A percentile compares a stretch with the other conserved stretches of the same genome.
phyloP scores from a whole-genome alignment of 2,329 filamentous ascomycete species.

The Fusarium domesticum region DNA sequence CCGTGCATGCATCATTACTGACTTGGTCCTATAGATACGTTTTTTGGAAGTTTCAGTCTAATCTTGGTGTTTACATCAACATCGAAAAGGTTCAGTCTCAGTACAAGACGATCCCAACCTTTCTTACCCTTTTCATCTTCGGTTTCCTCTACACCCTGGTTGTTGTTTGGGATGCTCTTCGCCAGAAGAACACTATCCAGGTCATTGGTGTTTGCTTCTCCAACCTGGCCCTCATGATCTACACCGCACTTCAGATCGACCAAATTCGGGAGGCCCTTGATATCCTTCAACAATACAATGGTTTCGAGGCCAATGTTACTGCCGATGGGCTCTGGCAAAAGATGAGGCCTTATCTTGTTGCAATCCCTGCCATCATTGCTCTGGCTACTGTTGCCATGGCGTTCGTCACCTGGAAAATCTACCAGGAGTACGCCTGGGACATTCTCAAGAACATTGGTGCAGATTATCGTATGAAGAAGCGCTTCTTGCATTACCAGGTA shows the following conservation, averaged over 20 bases:
- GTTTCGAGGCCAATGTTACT: slow-evolving; percentile 40
- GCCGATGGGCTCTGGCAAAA: slow-evolving; percentile 59
- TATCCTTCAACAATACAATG: slow-evolving; percentile 44
- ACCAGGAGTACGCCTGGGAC: slow-evolving; percentile 98
- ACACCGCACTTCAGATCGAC: slow-evolving; percentile 88
- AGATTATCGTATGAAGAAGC: slow-evolving; percentile 92
- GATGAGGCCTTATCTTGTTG: slow-evolving; percentile 73
- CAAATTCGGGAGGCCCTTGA: slow-evolving; percentile 76
- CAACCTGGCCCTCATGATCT: slow-evolving; percentile 87
- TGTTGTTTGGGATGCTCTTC: slow-evolving; percentile 88
- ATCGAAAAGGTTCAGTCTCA: slow-evolving; percentile 46
- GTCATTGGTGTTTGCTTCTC: slow-evolving; percentile 92
- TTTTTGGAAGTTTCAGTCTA: slow-evolving; percentile 79
- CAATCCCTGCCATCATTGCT: slow-evolving; percentile 81
- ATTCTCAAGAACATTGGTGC: slow-evolving; percentile 99
- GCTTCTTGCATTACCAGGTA: slow-evolving; percentile 95
- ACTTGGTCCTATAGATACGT: slow-evolving; percentile 63
- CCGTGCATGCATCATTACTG: slow-evolving; percentile 8
- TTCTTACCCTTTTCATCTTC: slow-evolving; percentile 94
- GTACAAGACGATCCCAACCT: slow-evolving; percentile 80
- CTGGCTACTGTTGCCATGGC: slow-evolving; percentile 69
- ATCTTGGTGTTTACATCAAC: slow-evolving; percentile 44
- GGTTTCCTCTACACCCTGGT: slow-evolving; percentile 90
- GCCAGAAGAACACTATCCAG: slow-evolving; percentile 97
- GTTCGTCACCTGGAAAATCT: slow-evolving; percentile 88